These are phyloP conservation scores for Spirogloea muscicola DNA, from an alignment of 139 green algal species.

Conservation along the genomic window DNA sequence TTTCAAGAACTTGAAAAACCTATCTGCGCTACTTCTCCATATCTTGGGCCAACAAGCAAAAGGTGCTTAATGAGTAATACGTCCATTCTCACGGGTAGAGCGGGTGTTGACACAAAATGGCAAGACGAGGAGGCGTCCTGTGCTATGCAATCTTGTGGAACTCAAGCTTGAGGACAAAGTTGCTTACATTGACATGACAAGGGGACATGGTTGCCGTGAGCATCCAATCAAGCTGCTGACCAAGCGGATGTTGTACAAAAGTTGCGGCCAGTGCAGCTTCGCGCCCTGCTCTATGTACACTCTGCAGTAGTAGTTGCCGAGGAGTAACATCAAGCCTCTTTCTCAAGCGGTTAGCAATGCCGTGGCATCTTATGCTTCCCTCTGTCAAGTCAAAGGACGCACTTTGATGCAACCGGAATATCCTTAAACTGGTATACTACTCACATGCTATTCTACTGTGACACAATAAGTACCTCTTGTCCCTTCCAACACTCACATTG, in stretches of 20 bases:
- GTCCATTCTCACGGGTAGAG: not conserved
- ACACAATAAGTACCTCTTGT: too few relatives aligned
- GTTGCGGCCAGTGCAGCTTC: slow-evolving; percentile 52
- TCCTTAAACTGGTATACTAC: too few relatives aligned
- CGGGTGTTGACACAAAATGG: not conserved
- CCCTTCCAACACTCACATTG: too few relatives aligned
- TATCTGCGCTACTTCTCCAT: slow-evolving; percentile 51
- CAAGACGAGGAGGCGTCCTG: not conserved
- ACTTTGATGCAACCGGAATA: too few relatives aligned
- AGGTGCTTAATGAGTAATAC: not conserved
- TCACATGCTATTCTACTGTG: too few relatives aligned
- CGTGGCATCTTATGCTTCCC: too few relatives aligned
- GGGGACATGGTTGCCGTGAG: slow-evolving; percentile 63
- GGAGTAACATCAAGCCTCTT: too few relatives aligned
- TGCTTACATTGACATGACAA: slow-evolving; percentile 74
- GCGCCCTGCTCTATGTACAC: not conserved
- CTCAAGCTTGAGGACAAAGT: not conserved
- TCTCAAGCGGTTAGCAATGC: too few relatives aligned
- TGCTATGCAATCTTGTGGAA: not conserved
- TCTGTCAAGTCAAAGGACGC: too few relatives aligned
- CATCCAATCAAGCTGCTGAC: slow-evolving; percentile 63
- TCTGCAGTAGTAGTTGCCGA: slow-evolving; percentile 17
- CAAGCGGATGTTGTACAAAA: slow-evolving; percentile 66
- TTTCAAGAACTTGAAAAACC: slow-evolving; percentile 62
- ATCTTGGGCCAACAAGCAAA: not conserved